These are phyloP conservation scores for Cladosporium sp. DNA, from an alignment of 2,329 filamentous ascomycete genomes.

Conservation along the genomic window DNA sequence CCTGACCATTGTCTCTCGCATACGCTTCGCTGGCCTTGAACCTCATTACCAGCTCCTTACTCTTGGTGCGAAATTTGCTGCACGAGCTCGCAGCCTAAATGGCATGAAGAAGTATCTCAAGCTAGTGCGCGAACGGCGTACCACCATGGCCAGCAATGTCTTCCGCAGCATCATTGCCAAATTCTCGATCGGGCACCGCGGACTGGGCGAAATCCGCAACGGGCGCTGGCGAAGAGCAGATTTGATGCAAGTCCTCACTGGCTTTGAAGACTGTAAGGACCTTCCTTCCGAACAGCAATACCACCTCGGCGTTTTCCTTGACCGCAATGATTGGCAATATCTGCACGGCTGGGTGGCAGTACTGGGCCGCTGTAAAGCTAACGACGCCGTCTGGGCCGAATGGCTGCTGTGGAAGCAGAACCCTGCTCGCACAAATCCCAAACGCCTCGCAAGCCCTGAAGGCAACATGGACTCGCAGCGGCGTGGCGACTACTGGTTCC, in stretches of 20 bases:
- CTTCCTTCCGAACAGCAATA: slow-evolving; percentile 33
- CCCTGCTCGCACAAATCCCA: slow-evolving; percentile 25
- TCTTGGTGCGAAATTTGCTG: slow-evolving; percentile 38
- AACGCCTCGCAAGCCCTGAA: slow-evolving; percentile 18
- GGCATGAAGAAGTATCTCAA: slow-evolving; percentile 37
- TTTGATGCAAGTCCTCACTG: slow-evolving; percentile 38
- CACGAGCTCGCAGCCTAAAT: slow-evolving; percentile 31
- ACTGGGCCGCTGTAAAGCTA: slow-evolving; percentile 34
- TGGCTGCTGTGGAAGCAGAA: slow-evolving; percentile 36
- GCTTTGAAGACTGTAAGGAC: slow-evolving; percentile 33
- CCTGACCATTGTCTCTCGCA: slow-evolving; percentile 31
- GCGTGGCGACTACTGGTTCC: slow-evolving; percentile 38
- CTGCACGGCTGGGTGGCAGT: slow-evolving; percentile 39
- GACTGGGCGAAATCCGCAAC: slow-evolving; percentile 40
- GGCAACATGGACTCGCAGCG: slow-evolving; percentile 27
- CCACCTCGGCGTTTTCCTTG: slow-evolving; percentile 36
- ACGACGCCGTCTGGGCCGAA: slow-evolving; percentile 35
- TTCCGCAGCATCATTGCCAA: slow-evolving; percentile 40
- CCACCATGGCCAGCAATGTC: slow-evolving; percentile 28
- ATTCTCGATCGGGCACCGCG: slow-evolving; percentile 38
- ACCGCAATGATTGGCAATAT: slow-evolving; percentile 35
- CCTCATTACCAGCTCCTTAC: slow-evolving; percentile 27
- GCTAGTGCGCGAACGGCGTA: slow-evolving; percentile 23
- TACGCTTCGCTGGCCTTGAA: slow-evolving; percentile 27
- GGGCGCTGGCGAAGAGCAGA: slow-evolving; percentile 38